phyloP scores from a whole-genome alignment of 805 yeast species.

The Nakazawaea ernobii region DNA sequence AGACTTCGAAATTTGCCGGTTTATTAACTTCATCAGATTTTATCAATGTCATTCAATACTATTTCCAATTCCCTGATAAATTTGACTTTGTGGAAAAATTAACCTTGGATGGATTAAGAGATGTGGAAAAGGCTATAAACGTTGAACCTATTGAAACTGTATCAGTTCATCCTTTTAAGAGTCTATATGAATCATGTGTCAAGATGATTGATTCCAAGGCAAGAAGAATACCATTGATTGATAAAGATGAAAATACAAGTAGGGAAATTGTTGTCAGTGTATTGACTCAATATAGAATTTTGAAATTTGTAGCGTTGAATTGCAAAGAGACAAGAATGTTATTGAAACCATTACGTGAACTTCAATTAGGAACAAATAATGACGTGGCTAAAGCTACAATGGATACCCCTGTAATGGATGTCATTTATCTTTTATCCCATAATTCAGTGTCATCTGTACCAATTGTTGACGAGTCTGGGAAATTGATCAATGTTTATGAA shows the following conservation, averaged over 20 bases:
- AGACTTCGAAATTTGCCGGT: conserved; percentile 88
- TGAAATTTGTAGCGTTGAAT: conserved; percentile 92
- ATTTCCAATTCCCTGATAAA: conserved; percentile 82
- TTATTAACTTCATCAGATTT: conserved; percentile 87
- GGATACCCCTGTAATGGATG: conserved; percentile 92
- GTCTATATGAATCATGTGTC: conserved; percentile 87
- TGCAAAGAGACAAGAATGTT: conserved; percentile 90
- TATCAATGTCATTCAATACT: conserved; percentile 91
- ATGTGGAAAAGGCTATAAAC: conserved; percentile 82
- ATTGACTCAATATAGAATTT: conserved; percentile 90
- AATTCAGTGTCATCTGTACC: conserved; percentile 91
- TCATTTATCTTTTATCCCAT: conserved; percentile 72
- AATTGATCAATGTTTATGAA: conserved; percentile 85
- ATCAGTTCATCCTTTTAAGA: conserved; percentile 85
- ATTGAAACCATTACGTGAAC: conserved; percentile 64
- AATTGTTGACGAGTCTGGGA: conserved; percentile 69
- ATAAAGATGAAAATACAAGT: conserved; percentile 86
- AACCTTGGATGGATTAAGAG: conserved; percentile 78
- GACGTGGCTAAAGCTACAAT: conserved; percentile 74
- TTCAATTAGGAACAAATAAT: conserved; percentile 54
- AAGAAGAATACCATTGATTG: conserved; percentile 90
- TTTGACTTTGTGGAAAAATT: conserved; percentile 82
- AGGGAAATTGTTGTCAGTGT: conserved; percentile 94
- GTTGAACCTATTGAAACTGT: conserved; percentile 81
- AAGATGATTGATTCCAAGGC: conserved; percentile 87